Base-by-base conservation (phyloP, 2,329 filamentous ascomycete genomes). In the Claviceps fusiformis region DNA sequence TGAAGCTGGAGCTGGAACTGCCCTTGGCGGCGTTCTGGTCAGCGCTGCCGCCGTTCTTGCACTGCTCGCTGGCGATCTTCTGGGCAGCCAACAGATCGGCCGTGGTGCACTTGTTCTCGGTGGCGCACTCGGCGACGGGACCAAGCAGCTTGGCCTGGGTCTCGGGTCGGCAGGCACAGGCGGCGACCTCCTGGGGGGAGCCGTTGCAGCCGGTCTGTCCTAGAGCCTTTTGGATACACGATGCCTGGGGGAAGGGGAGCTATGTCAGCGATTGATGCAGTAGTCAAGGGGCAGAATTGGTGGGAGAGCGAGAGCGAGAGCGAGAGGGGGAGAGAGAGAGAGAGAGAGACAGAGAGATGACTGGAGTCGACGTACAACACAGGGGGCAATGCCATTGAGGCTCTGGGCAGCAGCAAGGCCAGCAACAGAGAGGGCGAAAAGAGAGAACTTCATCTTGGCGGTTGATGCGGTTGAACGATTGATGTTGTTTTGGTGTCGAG, bases 361-460 rank as follows among this genome's bases (percentile, higher is more conserved):
- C 35, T 37, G 10, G 35, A 37, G 9, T 11, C 27, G 46, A 67
- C 72, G 58, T 70, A 75, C 73, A 60, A 72, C 70, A 59, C 73
- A 75, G 5, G 61, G 19, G 50, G 72, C 69, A 55, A 69, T 59
- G 43, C 63, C 67, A 31, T 57, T 45, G 52, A 73, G 63, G 60
- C 69, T 59, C 62, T 74, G 71, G 37, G 71, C 72, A 52, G 67
- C 65, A 46, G 65, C 70, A 43, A 73, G 57, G 63, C 70, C 64
- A 51, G 63, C 66, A 44, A 62, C 60, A 56, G 65, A 67, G 52
- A 70, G 57, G 54, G 69, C 53, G 55, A 69, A 58, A 45, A 69
- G 57, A 47, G 65, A 53, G 60, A 64, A 59, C 71, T 74, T 75
- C 73, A 75, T 75, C 24, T 61, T 73, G 66, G 58, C n/a, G n/a